Evolutionary conservation across 441 rosid species (phyloP).

Genomic region (Eruca vesicaria): DNA sequence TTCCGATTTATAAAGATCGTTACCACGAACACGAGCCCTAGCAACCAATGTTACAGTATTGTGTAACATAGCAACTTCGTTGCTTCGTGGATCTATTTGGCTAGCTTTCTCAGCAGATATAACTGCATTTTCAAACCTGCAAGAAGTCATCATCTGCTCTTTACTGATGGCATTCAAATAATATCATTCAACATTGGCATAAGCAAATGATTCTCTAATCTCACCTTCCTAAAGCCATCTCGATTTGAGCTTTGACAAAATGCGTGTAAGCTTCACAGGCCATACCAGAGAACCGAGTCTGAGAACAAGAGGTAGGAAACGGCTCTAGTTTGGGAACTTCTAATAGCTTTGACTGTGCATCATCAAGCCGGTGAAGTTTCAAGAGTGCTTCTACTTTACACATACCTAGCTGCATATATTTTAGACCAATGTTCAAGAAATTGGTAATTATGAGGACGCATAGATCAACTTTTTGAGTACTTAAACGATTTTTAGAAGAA

Average conservation of each 20-base stretch:
- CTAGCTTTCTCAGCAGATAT: slow-evolving; percentile 80
- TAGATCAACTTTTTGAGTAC: no score
- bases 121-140: slow-evolving; percentile 95
- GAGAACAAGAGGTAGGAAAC: slow-evolving; percentile 37
- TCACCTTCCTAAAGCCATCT: slow-evolving; percentile 82
- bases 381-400: slow-evolving; percentile 85
- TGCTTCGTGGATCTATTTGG: slow-evolving; percentile 67
- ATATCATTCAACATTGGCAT: no score
- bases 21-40: slow-evolving; percentile 84
- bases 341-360: slow-evolving; percentile 56
- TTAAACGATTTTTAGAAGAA: no score
- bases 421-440: slow-evolving; percentile 15
- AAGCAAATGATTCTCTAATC: slow-evolving; percentile 11
- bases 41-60: slow-evolving; percentile 70
- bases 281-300: slow-evolving; percentile 65
- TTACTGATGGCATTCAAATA: slow-evolving; percentile 3
- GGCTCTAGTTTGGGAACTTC: slow-evolving; percentile 55
- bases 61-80: slow-evolving; percentile 65
- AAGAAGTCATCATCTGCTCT: slow-evolving; percentile 44
- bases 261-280: slow-evolving; percentile 61
- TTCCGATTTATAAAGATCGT: slow-evolving; percentile 52
- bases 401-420: slow-evolving; percentile 78
- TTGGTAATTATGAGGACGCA: neutral
- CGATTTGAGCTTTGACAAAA: slow-evolving; percentile 71
- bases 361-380: slow-evolving; percentile 80